Base-by-base conservation (phyloP, 257 asterid genomes). In the Plantago major region DNA sequence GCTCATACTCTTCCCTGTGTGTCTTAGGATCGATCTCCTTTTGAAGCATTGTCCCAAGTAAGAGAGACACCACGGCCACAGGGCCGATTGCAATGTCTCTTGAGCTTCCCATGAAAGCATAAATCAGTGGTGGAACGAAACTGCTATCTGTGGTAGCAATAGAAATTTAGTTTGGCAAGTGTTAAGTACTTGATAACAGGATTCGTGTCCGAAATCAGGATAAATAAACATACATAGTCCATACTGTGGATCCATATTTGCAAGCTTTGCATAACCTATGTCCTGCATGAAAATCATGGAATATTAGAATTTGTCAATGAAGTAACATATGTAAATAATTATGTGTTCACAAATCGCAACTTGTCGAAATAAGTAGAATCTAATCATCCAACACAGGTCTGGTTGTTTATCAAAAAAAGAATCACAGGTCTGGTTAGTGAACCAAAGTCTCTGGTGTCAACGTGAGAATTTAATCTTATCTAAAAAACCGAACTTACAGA, bases 1-100 rank as follows among this genome's bases (percentile, higher is more conserved):
- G 77, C 53, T 63, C 73, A 18, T 87, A 87, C 37, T 82, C 93
- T 1, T 11, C 11, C 60, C 75, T 69, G 70, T 80, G 40, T 33
- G 3, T 65, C 40, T 73, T 76, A 0, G 95, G 95, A 65, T 87
- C 90, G 4, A 87, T 43, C 67, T 78, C 93, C 0, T 68, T 37
- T 62, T 64, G 88, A 67, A 87, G 86, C 84, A 84, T 33, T 26
- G 62, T 78, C 37, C 93, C 95, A 0, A 87, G 93, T 79, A 87
- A 67, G 38, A 87, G 95, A 45, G 95, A 87, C 48, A 87, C 93
- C 58, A 87, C 95, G 0, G 95, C 93, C 62, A 87, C 95, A 0
- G 95, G 95, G 42, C 95, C 95, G 15, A 86, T 86, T n/a, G 95
- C 95, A 9, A 86, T 84, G 64, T 86, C 87, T 71, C 95, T 76